Evolutionary conservation across 169 alveolate genomes (phyloP), one percentile per base, ranked within the genome.

Genomic region (Plasmodium coatneyi): DNA sequence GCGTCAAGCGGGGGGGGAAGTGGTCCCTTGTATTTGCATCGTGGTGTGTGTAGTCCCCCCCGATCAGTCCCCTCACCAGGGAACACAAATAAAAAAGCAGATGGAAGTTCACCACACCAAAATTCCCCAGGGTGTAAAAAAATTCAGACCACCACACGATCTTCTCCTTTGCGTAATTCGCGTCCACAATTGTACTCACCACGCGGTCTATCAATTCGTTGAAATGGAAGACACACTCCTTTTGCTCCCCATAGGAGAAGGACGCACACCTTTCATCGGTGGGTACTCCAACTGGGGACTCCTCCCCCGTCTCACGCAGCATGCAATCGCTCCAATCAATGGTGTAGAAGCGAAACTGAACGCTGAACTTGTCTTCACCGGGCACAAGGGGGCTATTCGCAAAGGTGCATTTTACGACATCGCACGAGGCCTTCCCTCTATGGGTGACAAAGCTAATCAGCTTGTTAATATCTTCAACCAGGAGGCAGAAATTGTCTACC

Each of bases 41-140:
- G 16, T 1, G 52, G 52, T 6, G 52, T 2, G 43, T 1, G 43
- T 36, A 36, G 43, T 36, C 25, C 32, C 49, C 78, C 34, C n/a
- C 7, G 30, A 0, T 22, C 39, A 32, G 28, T 5, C 60, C 30
- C 46, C 80, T 76, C 41, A 86, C 9, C 34, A 86, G 16, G 19
- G 93, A 86, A 36, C 93, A 86, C 46, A 86, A 36, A 36, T 86
- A 86, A 76, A 86, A 86, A 25, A 86, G 80, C 5, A 86, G 12
- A 22, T 86, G 93, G 41, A 86, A 86, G 25, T 86, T 86, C 25
- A 86, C 71, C 80, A 52, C 25, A 3, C 72, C 80, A 52, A 32
- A 86, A 7, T 86, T 86, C 71, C 70, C 60, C 25, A 34, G 16
- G 56, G 28, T 74, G 66, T 30, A 54, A 34, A 86, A 54, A 86